Evolutionary conservation across 1,284 basidiomycete genomes (phyloP), one percentile per base, ranked within the genome.

Genomic region (Marasmius fiardii): DNA sequence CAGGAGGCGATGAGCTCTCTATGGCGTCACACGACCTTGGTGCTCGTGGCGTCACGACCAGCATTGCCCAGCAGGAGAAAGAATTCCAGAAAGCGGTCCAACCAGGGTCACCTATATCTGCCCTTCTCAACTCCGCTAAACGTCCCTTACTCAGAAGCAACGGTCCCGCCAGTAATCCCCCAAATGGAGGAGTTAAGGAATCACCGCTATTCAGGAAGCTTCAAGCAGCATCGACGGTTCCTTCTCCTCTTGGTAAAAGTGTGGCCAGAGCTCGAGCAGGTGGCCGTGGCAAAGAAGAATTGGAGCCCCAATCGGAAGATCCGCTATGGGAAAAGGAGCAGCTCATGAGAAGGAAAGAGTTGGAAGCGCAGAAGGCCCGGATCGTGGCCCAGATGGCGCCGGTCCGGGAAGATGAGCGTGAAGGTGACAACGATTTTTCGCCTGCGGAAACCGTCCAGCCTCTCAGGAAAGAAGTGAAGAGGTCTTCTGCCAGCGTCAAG

Each of bases 81-180:
- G 95, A 98, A 71, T 96, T 97, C 83, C 88, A 93, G 74, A 88
- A 90, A 64, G 97, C 95, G 1, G 92, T 98, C 3, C 92, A 95
- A 67, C 97, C 96, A 3, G 94, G 93, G 51, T 92, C 88, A 61
- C 96, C 97, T 0, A 96, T 99, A 58, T 93, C 93, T 20, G 93
- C 92, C 4, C 76, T 99, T 52, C 82, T 99, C 65, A 90, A 82
- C 62, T 93, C 92, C 0, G 95, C 95, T 1, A 80, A 90, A 49
- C 91, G 95, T 68, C 95, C 95, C 0, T 79, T 96, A 39, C 78
- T 96, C 53, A 89, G 95, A 68, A 85, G 85, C 0, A 74, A 74
- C 28, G 51, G 21, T 7, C 67, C 62, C 18, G 56, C 60, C 10
- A 62, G 64, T 64, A 63, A 55, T 50, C 58, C 50, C 49, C 63